Percentiles rank a stretch among this genome's conserved stretches.
Conservation (phyloP, 2,329 filamentous ascomycete species). For the Microascus cirrosus region DNA sequence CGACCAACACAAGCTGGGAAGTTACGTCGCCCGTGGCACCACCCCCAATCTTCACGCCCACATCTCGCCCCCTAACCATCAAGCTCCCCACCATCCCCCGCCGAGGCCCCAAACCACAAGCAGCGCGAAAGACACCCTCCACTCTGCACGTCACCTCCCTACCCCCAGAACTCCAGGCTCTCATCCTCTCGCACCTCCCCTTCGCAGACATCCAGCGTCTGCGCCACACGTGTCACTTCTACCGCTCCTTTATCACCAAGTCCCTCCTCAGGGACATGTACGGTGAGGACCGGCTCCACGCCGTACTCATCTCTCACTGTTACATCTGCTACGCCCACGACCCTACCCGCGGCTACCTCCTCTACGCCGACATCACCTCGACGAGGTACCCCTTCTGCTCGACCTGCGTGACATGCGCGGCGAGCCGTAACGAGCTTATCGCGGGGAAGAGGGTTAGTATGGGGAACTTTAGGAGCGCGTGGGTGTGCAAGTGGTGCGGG, state of each 20-base stretch:
- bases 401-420: conserved; percentile 26
- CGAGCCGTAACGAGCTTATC: conserved; percentile 19
- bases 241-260: conserved; percentile 22
- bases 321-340: conserved; percentile 24
- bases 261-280: conserved; percentile 20
- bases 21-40: background rate
- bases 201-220: conserved; percentile 31
- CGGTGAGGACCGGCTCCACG: conserved; percentile 12
- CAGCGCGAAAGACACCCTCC: background rate
- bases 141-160: conserved; percentile 12
- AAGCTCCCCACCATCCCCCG: background rate
- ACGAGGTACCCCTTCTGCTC: conserved; percentile 24
- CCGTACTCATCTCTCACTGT: conserved; percentile 25
- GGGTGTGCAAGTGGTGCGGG: conserved; percentile 33
- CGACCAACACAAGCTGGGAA: background rate
- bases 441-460: conserved; percentile 25
- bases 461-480: conserved; percentile 20
- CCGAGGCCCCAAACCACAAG: background rate
- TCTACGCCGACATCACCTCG: conserved; percentile 18
- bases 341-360: conserved; percentile 16
- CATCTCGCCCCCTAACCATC: background rate
- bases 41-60: background rate
- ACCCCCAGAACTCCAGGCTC: conserved; percentile 28
- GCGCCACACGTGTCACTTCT: conserved; percentile 25
- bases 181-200: conserved; percentile 25